phyloP scores from a whole-genome alignment of 192 early-diverging fungal genomes.

The Rhizophagus clarus region DNA sequence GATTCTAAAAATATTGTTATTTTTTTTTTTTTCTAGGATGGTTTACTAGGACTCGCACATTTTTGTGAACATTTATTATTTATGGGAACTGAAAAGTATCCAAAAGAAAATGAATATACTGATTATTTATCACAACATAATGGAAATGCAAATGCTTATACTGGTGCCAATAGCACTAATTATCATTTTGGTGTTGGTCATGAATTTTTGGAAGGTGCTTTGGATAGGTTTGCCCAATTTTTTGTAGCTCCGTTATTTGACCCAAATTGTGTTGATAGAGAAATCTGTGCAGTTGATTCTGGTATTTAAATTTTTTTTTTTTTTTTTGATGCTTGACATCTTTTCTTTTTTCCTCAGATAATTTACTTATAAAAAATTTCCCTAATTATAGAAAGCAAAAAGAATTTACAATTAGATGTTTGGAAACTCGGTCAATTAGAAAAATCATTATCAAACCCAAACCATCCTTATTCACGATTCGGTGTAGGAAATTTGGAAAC shows the following conservation, averaged over 20 bases:
- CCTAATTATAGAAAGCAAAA: constrained; percentile 70
- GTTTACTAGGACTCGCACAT: constrained; percentile 66
- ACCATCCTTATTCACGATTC: constrained; percentile 83
- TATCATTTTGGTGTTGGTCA: constrained; percentile 59
- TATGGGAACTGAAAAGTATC: constrained; percentile 70
- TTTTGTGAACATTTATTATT: constrained; percentile 73
- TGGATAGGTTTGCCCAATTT: constrained; percentile 77
- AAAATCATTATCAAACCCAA: constrained; percentile 66
- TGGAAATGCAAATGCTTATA: constrained; percentile 56
- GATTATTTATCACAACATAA: constrained; percentile 51
- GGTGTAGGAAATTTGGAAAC: constrained; percentile 86
- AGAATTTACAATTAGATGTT: constrained; percentile 80
- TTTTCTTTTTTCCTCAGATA: neutral
- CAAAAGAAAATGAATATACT: constrained; percentile 64
- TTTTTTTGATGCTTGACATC: neutral
- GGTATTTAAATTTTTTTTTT: constrained; percentile 24
- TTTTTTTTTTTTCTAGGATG: constrained; percentile 37
- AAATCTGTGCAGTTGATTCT: constrained; percentile 90
- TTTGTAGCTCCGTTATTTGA: constrained; percentile 87
- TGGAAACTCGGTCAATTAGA: constrained; percentile 85
- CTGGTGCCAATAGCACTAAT: constrained; percentile 47
- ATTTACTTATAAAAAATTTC: neutral
- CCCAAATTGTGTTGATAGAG: constrained; percentile 82
- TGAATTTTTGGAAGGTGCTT: constrained; percentile 49
- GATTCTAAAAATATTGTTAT: neutral